Evolutionary conservation across 1,139 yeast species (phyloP).

Genomic region (Pneumocystis murina): DNA sequence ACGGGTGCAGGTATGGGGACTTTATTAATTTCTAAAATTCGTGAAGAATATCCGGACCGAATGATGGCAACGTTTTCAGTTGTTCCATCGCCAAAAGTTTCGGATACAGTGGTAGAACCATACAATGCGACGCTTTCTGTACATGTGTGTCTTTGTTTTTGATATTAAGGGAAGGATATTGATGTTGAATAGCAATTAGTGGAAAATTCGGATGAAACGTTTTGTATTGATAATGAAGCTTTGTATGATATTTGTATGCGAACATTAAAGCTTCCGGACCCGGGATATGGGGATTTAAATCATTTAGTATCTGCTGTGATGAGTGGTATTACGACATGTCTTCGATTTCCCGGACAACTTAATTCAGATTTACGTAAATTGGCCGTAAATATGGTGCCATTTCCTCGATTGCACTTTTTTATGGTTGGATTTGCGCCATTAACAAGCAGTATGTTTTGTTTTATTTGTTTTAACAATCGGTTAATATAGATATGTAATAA

Average conservation of each 20-base stretch:
- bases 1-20: constrained; percentile 36
- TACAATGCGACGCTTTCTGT: constrained; percentile 30
- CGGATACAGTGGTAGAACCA: constrained; percentile 34
- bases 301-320: constrained; percentile 31
- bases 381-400: constrained; percentile 34
- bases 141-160: constrained; percentile 15
- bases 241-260: constrained; percentile 31
- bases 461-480: neutral
- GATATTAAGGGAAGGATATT: neutral
- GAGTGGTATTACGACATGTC: constrained; percentile 34
- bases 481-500: neutral
- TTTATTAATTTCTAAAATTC: constrained; percentile 26
- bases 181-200: constrained; percentile 28
- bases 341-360: constrained; percentile 34
- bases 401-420: constrained; percentile 34
- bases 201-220: constrained; percentile 32
- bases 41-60: constrained; percentile 33
- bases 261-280: constrained; percentile 28
- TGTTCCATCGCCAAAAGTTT: constrained; percentile 31
- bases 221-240: constrained; percentile 34
- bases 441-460: constrained; percentile 24
- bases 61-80: constrained; percentile 35
- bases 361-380: constrained; percentile 33
- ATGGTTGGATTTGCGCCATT: constrained; percentile 34
- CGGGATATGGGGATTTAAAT: constrained; percentile 30